A percentile compares a stretch with the other conserved stretches of the same genome.
phyloP scores from a whole-genome alignment of 331 rosid genomes.

The Acacia concinna region DNA sequence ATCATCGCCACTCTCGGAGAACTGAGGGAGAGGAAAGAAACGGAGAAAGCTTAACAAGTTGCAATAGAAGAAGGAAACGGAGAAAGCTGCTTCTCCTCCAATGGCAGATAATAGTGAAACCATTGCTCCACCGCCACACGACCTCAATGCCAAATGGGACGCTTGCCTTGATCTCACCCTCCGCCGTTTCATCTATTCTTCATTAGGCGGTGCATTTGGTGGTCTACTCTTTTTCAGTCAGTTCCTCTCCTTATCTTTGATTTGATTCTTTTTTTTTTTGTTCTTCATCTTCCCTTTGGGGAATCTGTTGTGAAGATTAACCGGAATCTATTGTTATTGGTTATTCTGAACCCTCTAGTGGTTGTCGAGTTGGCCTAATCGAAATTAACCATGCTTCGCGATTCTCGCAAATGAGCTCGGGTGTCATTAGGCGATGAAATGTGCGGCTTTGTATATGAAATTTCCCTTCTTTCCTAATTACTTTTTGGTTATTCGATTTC shows the following conservation, averaged over 20 bases:
- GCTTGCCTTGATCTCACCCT: slow-evolving; percentile 16
- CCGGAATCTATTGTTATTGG: not conserved
- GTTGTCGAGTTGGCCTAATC: not conserved
- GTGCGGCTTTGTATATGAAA: not conserved
- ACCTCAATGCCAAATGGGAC: slow-evolving; percentile 9
- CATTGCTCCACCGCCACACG: not conserved
- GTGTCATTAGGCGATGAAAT: not conserved
- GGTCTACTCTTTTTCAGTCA: slow-evolving; percentile 15
- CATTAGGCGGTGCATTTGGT: slow-evolving; percentile 4
- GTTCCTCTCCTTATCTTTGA: not conserved
- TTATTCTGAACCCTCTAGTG: not conserved
- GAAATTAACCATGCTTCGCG: not conserved
- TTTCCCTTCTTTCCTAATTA: not conserved
- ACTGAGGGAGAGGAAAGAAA: not conserved
- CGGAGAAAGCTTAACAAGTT: not conserved
- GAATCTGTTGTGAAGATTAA: not conserved
- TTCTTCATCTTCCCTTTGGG: not conserved
- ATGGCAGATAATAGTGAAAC: not conserved
- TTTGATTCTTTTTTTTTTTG: not conserved
- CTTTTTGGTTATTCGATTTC: not conserved
- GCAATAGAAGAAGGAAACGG: not conserved
- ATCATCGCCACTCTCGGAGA: not conserved
- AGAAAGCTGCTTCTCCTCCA: not conserved
- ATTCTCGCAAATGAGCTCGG: not conserved
- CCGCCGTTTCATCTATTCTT: slow-evolving; percentile 3